Percentiles rank a stretch among this genome's conserved stretches.
Evolutionary conservation across 176 grass and related monocot genomes (phyloP).

Genomic region (Oryza rufipogon): DNA sequence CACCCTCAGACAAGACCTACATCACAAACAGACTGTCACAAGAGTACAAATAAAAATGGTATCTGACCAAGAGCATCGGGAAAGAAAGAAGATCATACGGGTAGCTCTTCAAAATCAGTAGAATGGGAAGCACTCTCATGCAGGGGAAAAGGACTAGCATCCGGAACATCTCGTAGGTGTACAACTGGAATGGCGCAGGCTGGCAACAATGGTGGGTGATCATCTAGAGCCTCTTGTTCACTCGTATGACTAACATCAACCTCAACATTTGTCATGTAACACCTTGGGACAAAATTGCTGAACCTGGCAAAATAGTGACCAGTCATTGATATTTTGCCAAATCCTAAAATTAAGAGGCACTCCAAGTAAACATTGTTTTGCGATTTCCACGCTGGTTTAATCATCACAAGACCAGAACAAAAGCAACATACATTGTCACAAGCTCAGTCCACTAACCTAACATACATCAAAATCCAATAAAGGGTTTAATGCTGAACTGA

Average conservation of each 20-base stretch:
- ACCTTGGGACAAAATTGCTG: constrained; percentile 55
- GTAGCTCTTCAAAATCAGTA: constrained; percentile 57
- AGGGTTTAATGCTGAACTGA: background rate
- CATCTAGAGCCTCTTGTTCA: constrained; percentile 51
- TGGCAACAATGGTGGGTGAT: constrained; percentile 41
- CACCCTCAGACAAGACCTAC: constrained; percentile 71
- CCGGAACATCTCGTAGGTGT: constrained; percentile 59
- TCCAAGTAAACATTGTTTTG: background rate
- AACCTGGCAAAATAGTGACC: constrained; percentile 51
- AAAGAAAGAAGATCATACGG: constrained; percentile 49
- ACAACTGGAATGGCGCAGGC: constrained; percentile 58
- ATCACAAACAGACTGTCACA: constrained; percentile 29
- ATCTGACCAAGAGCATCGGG: background rate
- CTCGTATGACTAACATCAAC: constrained; percentile 49
- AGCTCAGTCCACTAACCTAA: background rate
- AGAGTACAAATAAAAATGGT: constrained; percentile 4
- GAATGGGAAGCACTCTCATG: constrained; percentile 38
- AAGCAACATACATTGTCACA: background rate
- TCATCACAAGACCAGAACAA: background rate
- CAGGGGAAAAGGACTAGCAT: constrained; percentile 42
- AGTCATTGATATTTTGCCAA: background rate
- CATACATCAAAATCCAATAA: background rate
- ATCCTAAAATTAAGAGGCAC: background rate
- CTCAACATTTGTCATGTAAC: constrained; percentile 61
- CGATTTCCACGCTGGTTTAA: background rate